Evolutionary conservation across 768 basidiomycete genomes (phyloP).

Genomic region (Psilocybe cyanescens): DNA sequence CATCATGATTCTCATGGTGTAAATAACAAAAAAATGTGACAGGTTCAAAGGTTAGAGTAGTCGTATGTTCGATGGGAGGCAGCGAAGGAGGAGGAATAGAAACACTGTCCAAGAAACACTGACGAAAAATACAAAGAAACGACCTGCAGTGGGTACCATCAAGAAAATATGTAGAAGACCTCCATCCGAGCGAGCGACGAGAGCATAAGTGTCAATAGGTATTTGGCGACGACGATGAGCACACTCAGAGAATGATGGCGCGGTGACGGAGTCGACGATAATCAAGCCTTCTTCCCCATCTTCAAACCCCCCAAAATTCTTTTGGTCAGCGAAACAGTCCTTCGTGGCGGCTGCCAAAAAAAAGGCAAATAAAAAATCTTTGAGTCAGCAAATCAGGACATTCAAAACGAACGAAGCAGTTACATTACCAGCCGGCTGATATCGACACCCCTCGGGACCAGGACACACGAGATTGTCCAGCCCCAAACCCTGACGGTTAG

Average conservation of each 20-base stretch:
- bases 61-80: background rate
- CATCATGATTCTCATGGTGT: no score
- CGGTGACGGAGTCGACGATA: background rate
- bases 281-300: slow-evolving; percentile 8
- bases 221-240: no score
- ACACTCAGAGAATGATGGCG: no score
- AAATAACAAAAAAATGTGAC: no score
- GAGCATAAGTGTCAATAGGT: background rate
- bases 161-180: slow-evolving; percentile 1
- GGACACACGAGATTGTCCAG: slow-evolving; percentile 1
- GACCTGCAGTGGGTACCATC: background rate
- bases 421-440: slow-evolving; percentile 17
- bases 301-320: slow-evolving; percentile 13
- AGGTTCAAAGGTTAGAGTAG: no score
- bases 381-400: background rate
- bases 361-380: background rate
- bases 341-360: background rate
- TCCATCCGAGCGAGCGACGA: background rate
- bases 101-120: slow-evolving; percentile 13
- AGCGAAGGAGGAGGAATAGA: background rate
- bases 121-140: slow-evolving; percentile 6
- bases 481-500: slow-evolving; percentile 1
- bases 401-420: background rate
- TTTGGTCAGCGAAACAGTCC: slow-evolving; percentile 12
- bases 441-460: slow-evolving; percentile 1